These are phyloP conservation scores for Emericellopsis atlantica DNA, from an alignment of 2,329 filamentous ascomycete genomes.

Conservation along the genomic window DNA sequence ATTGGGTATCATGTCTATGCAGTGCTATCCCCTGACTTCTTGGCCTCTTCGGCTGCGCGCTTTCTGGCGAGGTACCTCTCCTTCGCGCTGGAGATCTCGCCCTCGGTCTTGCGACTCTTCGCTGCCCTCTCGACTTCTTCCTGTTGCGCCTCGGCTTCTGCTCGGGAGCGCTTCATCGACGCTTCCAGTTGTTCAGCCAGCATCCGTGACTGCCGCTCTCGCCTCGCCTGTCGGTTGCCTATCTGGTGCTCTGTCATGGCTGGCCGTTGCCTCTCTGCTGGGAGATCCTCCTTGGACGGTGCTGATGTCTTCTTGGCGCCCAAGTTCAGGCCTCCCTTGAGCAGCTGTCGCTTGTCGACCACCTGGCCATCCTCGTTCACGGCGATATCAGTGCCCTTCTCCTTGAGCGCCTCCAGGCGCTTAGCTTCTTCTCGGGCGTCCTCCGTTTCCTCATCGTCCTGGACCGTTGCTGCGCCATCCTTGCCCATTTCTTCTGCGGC, in stretches of 20 bases:
- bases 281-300: slow-evolving; percentile 9
- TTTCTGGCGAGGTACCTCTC: slow-evolving; percentile 73
- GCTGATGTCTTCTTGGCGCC: slow-evolving; percentile 44
- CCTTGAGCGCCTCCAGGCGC: slow-evolving; percentile 53
- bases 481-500: slow-evolving; percentile 46
- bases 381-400: slow-evolving; percentile 46
- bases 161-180: slow-evolving; percentile 56
- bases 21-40: slow-evolving; percentile 21
- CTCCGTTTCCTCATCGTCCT: slow-evolving; percentile 34
- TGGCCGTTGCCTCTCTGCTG: slow-evolving; percentile 15
- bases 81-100: slow-evolving; percentile 64
- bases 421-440: slow-evolving; percentile 47
- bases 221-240: slow-evolving; percentile 51
- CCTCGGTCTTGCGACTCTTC: slow-evolving; percentile 68
- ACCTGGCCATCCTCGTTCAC: slow-evolving; percentile 77
- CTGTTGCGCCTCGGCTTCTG: slow-evolving; percentile 55
- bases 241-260: slow-evolving; percentile 26
- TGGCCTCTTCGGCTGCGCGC: slow-evolving; percentile 57
- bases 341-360: slow-evolving; percentile 70
- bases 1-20: background rate
- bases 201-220: slow-evolving; percentile 68
- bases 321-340: slow-evolving; percentile 65
- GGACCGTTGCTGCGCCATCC: slow-evolving; percentile 15
- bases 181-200: slow-evolving; percentile 66
- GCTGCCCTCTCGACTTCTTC: slow-evolving; percentile 48